Base-by-base conservation (phyloP, 345 rosid species). In the Turnera subulata region DNA sequence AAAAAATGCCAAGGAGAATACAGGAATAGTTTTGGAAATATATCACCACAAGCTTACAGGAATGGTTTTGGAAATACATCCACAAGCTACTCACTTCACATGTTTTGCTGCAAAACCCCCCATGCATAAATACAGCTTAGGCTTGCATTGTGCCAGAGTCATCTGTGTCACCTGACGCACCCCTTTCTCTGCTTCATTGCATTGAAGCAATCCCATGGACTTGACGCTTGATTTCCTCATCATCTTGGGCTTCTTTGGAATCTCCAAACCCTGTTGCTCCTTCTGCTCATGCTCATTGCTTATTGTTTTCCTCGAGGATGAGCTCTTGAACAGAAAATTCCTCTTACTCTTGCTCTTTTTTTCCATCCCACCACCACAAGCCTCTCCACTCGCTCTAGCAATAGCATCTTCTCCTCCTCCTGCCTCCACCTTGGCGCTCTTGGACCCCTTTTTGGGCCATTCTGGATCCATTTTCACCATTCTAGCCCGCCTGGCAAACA, bases 41-140 rank as follows among this genome's bases (percentile, higher is more conserved):
- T 3, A 29, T 4, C 35, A 29, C 35, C 8, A 3, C 35, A 29
- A 29, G 35, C 4, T 3, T 29, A 8, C 8, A 29, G 35, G 35
- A 29, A 29, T 8, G 8, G 35, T 29, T 29, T 29, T 29, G 35
- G 5, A 29, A 29, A 29, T n/a, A n/a, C n/a, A n/a, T 29, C 35
- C 8, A 29, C 35, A 29, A 8, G 35, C 35, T 29, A 29, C 8
- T 29, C 35, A 29, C 8, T 29, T 29, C 35, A 42, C 67, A 57
- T 21, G 63, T 17, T 62, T 44, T 14, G 58, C 43, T 6, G 52
- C 66, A 20, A 35, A 64, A 20, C 83, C 83, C 75, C 83, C 85
- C 77, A 80, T 45, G 55, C 85, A 80, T 33, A 74, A 70, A 32
- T 76, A 72, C 54, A 72, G 57, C 60, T 65, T 69, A 5, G 82